A percentile compares a stretch with the other conserved stretches of the same genome.
These are phyloP conservation scores for Dactylellina sp. DNA, from an alignment of 2,329 filamentous ascomycete species.

Conservation along the genomic window DNA sequence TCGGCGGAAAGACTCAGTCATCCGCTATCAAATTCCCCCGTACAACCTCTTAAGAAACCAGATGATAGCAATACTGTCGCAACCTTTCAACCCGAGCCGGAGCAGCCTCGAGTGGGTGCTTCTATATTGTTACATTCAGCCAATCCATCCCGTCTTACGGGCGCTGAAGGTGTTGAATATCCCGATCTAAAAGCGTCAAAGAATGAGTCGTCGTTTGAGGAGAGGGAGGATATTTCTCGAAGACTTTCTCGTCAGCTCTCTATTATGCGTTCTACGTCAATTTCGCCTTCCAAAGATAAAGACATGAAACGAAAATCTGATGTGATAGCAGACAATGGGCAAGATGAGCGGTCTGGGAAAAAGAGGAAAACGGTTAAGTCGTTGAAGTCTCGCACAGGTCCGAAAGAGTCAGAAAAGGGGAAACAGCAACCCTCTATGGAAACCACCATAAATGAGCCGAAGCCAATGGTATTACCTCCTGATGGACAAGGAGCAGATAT, in stretches of 20 bases:
- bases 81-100: neutral
- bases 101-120: neutral
- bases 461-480: too few relatives aligned
- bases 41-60: neutral
- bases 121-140: neutral
- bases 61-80: neutral
- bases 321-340: slow-evolving; percentile 22
- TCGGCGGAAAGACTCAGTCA: neutral
- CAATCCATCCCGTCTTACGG: neutral
- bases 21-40: neutral
- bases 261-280: neutral
- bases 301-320: slow-evolving; percentile 54
- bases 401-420: neutral
- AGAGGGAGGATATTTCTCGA: neutral
- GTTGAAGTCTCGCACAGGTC: neutral
- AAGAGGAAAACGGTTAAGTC: slow-evolving; percentile 39
- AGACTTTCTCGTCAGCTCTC: slow-evolving; percentile 7
- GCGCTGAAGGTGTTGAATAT: neutral
- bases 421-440: neutral
- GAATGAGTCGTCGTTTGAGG: neutral
- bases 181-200: neutral
- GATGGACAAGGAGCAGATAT: too few relatives aligned
- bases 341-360: slow-evolving; percentile 26
- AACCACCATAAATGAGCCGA: neutral
- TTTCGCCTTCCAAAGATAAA: slow-evolving; percentile 35